Evolutionary conservation across 1,139 yeast species (phyloP).

Genomic region (Suhomyces coccinellae): DNA sequence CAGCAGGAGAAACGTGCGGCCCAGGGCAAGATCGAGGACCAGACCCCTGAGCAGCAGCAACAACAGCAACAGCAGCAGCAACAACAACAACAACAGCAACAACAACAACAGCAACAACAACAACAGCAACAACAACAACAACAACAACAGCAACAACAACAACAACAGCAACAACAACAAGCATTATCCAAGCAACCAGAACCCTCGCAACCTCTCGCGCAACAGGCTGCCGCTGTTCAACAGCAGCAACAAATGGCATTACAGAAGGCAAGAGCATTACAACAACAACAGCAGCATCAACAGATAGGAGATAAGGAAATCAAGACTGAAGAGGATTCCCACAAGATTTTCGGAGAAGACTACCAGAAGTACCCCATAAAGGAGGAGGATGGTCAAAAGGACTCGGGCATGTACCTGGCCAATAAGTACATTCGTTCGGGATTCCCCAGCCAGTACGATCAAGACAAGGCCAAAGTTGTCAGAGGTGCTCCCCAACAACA

Average conservation of each 20-base stretch:
- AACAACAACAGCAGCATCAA: slow-evolving; percentile 11
- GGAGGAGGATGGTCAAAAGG: slow-evolving; percentile 2
- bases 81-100: slow-evolving; percentile 10
- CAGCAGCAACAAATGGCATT: slow-evolving; percentile 13
- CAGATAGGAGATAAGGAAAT: slow-evolving; percentile 8
- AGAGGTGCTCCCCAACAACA: slow-evolving; percentile 15
- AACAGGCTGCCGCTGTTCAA: slow-evolving; percentile 6
- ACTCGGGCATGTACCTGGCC: slow-evolving; percentile 1
- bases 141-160: slow-evolving; percentile 10
- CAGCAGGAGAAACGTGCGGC: slow-evolving; percentile 64
- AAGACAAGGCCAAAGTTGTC: slow-evolving; percentile 11
- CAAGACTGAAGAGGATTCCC: slow-evolving; percentile 1
- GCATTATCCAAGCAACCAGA: slow-evolving; percentile 7
- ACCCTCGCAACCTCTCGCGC: slow-evolving; percentile 7
- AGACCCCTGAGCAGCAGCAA: slow-evolving; percentile 22
- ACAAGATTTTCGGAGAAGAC: slow-evolving; percentile 9
- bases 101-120: slow-evolving; percentile 10
- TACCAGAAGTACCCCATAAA: slow-evolving; percentile 6
- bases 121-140: slow-evolving; percentile 20
- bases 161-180: slow-evolving; percentile 10
- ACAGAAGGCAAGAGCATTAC: slow-evolving; percentile 14
- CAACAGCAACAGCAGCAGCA: slow-evolving; percentile 20
- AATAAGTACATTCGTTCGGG: slow-evolving; percentile 6
- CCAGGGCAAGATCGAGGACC: slow-evolving; percentile 34
- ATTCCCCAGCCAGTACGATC: slow-evolving; percentile 9